A percentile compares a stretch with the other conserved stretches of the same genome.
phyloP scores from a whole-genome alignment of 257 asterid species.

The Solanum microdontum region DNA sequence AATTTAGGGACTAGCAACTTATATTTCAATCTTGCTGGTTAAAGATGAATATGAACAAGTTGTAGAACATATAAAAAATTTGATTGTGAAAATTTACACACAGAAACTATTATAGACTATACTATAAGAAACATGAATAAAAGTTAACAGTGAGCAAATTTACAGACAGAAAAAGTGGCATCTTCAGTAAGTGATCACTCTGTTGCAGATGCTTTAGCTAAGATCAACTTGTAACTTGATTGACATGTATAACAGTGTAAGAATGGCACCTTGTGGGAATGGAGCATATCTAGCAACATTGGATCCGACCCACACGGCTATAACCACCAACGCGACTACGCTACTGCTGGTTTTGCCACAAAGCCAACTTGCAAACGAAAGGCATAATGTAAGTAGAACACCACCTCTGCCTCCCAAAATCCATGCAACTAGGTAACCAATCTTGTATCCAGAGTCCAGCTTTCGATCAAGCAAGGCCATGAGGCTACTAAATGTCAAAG shows the following conservation, averaged over 20 bases:
- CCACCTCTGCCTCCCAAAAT: conserved; percentile 64
- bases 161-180: background rate
- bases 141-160: background rate
- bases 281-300: conserved; percentile 60
- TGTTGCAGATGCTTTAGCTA: conserved; percentile 14
- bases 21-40: background rate
- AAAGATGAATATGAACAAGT: background rate
- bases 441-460: conserved; percentile 69
- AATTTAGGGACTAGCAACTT: background rate
- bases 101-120: background rate
- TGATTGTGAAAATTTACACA: background rate
- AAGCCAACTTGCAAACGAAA: conserved; percentile 68
- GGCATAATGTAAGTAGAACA: conserved; percentile 51
- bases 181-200: background rate
- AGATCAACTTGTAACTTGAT: conserved; percentile 64
- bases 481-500: conserved; percentile 57
- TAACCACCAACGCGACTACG: conserved; percentile 47
- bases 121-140: background rate
- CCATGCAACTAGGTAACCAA: conserved; percentile 65
- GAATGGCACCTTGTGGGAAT: conserved; percentile 83
- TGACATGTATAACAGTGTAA: conserved; percentile 75
- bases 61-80: background rate
- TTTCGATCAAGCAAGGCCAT: conserved; percentile 58
- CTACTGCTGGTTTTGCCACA: conserved; percentile 82
- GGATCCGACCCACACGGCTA: conserved; percentile 77